Base-by-base conservation (phyloP, 2,329 filamentous ascomycete species). In the Fusarium paranaense region DNA sequence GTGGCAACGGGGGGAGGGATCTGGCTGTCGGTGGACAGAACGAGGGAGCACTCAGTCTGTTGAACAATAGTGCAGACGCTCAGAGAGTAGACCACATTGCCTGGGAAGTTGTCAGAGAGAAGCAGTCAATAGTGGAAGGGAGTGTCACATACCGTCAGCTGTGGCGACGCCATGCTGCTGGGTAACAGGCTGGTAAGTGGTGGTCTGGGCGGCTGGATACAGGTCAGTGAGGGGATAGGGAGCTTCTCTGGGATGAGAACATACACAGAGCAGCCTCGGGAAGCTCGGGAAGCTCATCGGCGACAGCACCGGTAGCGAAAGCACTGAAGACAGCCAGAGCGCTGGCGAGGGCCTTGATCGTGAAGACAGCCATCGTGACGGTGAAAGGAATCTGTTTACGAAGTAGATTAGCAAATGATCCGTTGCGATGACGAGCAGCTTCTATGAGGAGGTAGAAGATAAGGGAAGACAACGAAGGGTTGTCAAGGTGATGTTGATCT, bases 11-110 rank as follows among this genome's bases (percentile, higher is more conserved):
- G 59, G 37, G 72, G 61, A 30, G 70, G 70, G 30, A 45, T 66
- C 13, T 66, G 62, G 25, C 61, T 71, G 47, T 67, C 78, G 45
- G 76, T 81, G 30, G 81, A 80, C 59, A 80, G 73, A 57, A 78
- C 75, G 56, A 79, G 69, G 35, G 77, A 70, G 75, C 83, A 85
- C 62, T 78, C 71, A 35, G 82, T 84, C 65, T 78, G 78, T 32
- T 81, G 77, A 32, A 82, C 71, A 59, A 84, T 67, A 70, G 78
- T 80, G 78, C 83, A 84, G 63, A 82, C 71, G 74, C 82, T 83
- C 73, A 83, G 78, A 32, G 81, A 79, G 71, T 81, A 81, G 50
- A 84, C 70, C 33, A 81, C 62, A 25, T 75, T 72, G 3, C 82
- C 82, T 84, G 50, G 22, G 9, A n/a, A 52, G 9, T 62, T 45